Evolutionary conservation across 768 basidiomycete genomes (phyloP).

Genomic region (Leccinum uliginosum): DNA sequence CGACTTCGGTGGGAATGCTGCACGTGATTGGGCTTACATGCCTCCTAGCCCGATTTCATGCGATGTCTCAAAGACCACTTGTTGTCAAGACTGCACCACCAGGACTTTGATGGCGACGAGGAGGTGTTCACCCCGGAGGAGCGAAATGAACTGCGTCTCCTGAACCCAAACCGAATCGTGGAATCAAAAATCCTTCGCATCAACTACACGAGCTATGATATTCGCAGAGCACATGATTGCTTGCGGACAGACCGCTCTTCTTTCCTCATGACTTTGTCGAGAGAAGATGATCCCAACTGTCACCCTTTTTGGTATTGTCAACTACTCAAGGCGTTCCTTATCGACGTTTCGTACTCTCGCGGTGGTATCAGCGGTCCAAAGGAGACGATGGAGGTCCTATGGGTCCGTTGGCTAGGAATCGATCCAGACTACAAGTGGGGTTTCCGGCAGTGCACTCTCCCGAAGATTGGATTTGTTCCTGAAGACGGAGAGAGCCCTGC

Average conservation of each 20-base stretch:
- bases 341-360: neutral
- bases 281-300: neutral
- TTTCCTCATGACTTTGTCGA: neutral
- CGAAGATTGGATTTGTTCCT: neutral
- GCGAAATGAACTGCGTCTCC: neutral
- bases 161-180: neutral
- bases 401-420: slow-evolving; percentile 1
- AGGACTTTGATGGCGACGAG: slow-evolving; percentile 1
- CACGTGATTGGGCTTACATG: neutral
- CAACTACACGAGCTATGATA: slow-evolving; percentile 5
- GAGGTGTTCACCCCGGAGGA: neutral
- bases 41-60: neutral
- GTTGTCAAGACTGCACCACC: neutral
- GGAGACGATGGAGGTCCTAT: neutral
- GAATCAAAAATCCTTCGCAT: neutral
- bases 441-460: neutral
- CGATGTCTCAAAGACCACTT: neutral
- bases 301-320: slow-evolving; percentile 6
- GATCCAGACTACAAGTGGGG: neutral
- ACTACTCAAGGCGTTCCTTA: neutral
- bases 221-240: neutral
- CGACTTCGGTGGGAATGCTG: neutral
- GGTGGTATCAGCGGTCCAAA: neutral
- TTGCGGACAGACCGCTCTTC: neutral
- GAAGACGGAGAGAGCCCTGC: neutral